phyloP scores from a whole-genome alignment of 257 asterid species.

The Plantago ovata region DNA sequence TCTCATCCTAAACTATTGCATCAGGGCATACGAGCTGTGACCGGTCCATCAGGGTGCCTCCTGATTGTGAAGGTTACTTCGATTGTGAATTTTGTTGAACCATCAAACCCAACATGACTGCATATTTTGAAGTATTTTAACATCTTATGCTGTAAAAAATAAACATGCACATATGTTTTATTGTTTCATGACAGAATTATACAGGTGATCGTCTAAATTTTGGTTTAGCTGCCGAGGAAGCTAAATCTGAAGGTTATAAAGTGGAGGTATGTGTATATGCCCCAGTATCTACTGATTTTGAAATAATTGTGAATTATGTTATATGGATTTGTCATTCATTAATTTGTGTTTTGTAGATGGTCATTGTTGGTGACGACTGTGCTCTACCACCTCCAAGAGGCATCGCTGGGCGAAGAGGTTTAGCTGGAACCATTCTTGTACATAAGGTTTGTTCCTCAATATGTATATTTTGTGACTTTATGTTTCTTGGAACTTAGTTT shows the following conservation, averaged over 20 bases:
- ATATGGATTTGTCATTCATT: constrained; percentile 5
- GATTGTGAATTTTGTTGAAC: constrained; percentile 8
- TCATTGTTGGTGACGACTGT: constrained; percentile 96
- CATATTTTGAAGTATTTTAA: not conserved
- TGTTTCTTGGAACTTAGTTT: constrained; percentile 18
- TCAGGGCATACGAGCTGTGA: constrained; percentile 95
- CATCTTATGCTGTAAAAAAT: not conserved
- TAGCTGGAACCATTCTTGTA: constrained; percentile 95
- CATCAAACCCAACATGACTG: not conserved
- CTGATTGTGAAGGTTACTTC: constrained; percentile 76
- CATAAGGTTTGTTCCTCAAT: constrained; percentile 58
- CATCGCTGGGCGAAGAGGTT: constrained; percentile 97
- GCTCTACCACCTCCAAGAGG: constrained; percentile 99
- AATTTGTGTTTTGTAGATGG: constrained; percentile 63
- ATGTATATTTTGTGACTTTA: constrained; percentile 5
- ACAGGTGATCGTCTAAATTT: constrained; percentile 94
- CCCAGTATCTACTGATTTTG: constrained; percentile 5
- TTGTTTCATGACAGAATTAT: constrained; percentile 83
- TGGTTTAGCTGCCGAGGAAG: constrained; percentile 98
- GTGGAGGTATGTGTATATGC: constrained; percentile 61
- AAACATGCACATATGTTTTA: not conserved
- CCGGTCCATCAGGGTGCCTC: constrained; percentile 92
- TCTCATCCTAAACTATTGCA: constrained; percentile 20
- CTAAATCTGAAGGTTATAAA: constrained; percentile 94
- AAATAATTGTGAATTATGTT: constrained; percentile 11